A percentile compares a stretch with the other conserved stretches of the same genome.
Conservation (phyloP, 495 filamentous ascomycete genomes). For the Hyaloscypha bicolor region DNA sequence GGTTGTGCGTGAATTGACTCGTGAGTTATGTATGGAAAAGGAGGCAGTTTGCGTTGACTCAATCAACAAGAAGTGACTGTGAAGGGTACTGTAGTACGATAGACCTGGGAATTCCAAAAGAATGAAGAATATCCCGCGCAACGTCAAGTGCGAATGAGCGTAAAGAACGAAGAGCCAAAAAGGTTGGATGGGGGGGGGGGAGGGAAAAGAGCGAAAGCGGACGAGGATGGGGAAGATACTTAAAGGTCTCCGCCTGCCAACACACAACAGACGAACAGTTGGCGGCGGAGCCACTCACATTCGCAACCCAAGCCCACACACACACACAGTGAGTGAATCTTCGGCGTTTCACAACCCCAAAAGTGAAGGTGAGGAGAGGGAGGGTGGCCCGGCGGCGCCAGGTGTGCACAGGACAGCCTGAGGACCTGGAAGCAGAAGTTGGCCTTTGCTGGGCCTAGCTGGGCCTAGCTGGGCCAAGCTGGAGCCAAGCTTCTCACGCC, state of each 20-base stretch:
- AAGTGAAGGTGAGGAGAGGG: neutral
- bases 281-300: neutral
- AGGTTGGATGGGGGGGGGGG: constrained; percentile 2
- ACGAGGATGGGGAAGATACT: neutral
- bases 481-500: neutral
- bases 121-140: constrained; percentile 15
- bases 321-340: neutral
- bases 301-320: neutral
- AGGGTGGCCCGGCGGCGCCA: neutral
- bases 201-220: constrained; percentile 2
- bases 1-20: neutral
- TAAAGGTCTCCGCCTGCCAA: neutral
- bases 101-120: constrained; percentile 11
- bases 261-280: neutral
- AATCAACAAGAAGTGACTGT: constrained; percentile 13
- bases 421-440: neutral
- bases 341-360: constrained; percentile 1
- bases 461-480: neutral
- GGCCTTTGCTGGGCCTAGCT: neutral
- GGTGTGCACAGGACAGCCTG: neutral
- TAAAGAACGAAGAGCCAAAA: constrained; percentile 19
- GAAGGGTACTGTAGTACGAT: constrained; percentile 10
- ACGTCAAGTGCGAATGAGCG: constrained; percentile 26
- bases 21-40: neutral
- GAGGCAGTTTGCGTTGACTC: constrained; percentile 12